Evolutionary conservation across 768 basidiomycete species (phyloP).

Genomic region (Serendipita sp.): DNA sequence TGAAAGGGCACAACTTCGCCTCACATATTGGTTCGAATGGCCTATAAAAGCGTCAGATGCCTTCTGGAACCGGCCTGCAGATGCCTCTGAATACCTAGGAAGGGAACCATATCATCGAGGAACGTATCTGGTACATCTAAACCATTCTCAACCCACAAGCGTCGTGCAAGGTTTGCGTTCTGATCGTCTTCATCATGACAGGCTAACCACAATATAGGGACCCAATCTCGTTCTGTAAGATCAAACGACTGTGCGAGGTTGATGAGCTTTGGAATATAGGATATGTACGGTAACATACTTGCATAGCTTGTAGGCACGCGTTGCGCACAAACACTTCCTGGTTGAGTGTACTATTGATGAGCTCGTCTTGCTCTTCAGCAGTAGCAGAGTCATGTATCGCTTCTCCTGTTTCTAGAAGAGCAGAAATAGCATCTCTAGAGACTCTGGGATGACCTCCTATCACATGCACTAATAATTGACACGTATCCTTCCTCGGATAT

Average conservation of each 20-base stretch:
- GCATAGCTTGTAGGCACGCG: conserved; percentile 78
- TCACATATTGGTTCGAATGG: conserved; percentile 67
- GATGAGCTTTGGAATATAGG: background rate
- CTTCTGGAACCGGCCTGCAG: background rate
- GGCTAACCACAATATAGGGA: conserved; percentile 71
- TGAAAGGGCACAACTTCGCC: conserved; percentile 50
- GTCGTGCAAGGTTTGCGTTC: conserved; percentile 62
- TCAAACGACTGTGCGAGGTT: conserved; percentile 57
- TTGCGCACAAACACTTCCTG: conserved; percentile 80
- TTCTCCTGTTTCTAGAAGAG: conserved; percentile 66
- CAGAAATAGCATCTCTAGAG: conserved; percentile 66
- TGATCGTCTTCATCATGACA: conserved; percentile 83
- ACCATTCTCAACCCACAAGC: conserved; percentile 92
- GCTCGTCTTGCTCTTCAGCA: conserved; percentile 43
- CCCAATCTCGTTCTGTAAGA: conserved; percentile 88
- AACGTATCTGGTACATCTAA: conserved; percentile 64
- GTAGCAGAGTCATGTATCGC: conserved; percentile 43
- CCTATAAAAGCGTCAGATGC: conserved; percentile 25
- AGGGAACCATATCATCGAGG: conserved; percentile 39
- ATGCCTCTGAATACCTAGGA: conserved; percentile 41
- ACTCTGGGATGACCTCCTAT: conserved; percentile 66
- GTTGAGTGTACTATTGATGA: conserved; percentile 59
- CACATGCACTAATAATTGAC: conserved; percentile 52
- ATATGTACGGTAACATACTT: conserved; percentile 32
- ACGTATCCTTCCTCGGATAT: conserved; percentile 59